phyloP scores from a whole-genome alignment of 768 basidiomycete genomes.

The Suillus luteus region DNA sequence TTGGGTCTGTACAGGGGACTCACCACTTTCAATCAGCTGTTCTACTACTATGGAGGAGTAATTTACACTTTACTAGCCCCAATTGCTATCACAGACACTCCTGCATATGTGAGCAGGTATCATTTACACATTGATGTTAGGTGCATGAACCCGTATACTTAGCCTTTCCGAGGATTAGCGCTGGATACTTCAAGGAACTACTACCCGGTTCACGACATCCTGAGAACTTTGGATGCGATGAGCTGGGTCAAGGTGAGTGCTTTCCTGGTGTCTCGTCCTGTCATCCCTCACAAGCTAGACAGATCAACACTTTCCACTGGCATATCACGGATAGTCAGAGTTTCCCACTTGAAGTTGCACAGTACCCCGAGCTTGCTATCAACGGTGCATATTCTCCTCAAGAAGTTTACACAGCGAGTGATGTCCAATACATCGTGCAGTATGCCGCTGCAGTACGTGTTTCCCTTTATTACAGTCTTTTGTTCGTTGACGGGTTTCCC shows the following conservation, averaged over 20 bases:
- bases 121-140: slow-evolving; percentile 30
- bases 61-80: slow-evolving; percentile 45
- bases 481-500: slow-evolving; percentile 2
- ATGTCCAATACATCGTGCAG: slow-evolving; percentile 56
- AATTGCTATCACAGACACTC: slow-evolving; percentile 43
- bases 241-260: slow-evolving; percentile 61
- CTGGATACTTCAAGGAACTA: slow-evolving; percentile 51
- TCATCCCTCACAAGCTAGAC: neutral
- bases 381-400: slow-evolving; percentile 46
- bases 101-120: slow-evolving; percentile 44
- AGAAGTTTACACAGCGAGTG: slow-evolving; percentile 39
- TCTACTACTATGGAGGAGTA: slow-evolving; percentile 39
- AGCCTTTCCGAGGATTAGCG: slow-evolving; percentile 43
- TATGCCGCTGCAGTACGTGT: slow-evolving; percentile 68
- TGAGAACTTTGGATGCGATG: slow-evolving; percentile 75
- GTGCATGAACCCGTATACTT: neutral
- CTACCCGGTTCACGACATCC: slow-evolving; percentile 52
- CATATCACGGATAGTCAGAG: slow-evolving; percentile 52
- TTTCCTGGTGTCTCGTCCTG: neutral
- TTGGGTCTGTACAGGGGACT: slow-evolving; percentile 56
- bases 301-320: slow-evolving; percentile 53
- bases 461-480: neutral
- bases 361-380: slow-evolving; percentile 38
- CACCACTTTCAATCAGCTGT: slow-evolving; percentile 58
- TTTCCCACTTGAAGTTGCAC: slow-evolving; percentile 47